A percentile compares a stretch with the other conserved stretches of the same genome.
phyloP scores from a whole-genome alignment of 2,329 filamentous ascomycete species.

The Colletotrichum orbiculare region DNA sequence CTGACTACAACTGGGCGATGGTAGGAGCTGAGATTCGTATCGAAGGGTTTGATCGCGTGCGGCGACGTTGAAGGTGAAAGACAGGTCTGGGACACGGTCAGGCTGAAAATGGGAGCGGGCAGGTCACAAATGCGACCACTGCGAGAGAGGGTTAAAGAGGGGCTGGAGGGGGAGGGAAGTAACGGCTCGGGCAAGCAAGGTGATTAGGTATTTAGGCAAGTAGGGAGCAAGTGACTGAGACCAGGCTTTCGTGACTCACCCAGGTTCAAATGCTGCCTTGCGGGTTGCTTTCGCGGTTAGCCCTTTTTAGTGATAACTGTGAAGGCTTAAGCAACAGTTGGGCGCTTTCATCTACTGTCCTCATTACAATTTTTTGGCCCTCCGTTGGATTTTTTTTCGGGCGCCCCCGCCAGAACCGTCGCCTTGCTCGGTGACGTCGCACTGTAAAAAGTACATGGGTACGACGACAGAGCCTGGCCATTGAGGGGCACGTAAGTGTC shows the following conservation, averaged over 20 bases:
- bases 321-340: neutral
- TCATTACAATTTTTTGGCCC: neutral
- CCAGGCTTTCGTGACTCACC: neutral
- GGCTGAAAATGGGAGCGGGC: constrained; percentile 33
- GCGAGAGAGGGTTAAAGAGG: constrained; percentile 35
- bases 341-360: neutral
- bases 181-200: no score
- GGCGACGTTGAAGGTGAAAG: constrained; percentile 8
- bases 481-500: constrained; percentile 25
- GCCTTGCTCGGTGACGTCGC: constrained; percentile 17
- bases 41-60: constrained; percentile 4
- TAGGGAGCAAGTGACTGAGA: constrained; percentile 28
- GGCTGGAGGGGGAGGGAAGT: constrained; percentile 17
- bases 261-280: no score
- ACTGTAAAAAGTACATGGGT: constrained; percentile 10
- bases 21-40: constrained; percentile 1
- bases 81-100: constrained; percentile 28
- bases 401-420: neutral
- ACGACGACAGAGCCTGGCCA: neutral
- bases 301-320: no score
- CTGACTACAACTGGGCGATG: constrained; percentile 24
- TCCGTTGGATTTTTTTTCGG: constrained; percentile 3
- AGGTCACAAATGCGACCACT: constrained; percentile 30
- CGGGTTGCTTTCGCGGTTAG: no score
- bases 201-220: neutral